phyloP scores from a whole-genome alignment of 106 monocot species.

The Acanthochlamys bracteata region DNA sequence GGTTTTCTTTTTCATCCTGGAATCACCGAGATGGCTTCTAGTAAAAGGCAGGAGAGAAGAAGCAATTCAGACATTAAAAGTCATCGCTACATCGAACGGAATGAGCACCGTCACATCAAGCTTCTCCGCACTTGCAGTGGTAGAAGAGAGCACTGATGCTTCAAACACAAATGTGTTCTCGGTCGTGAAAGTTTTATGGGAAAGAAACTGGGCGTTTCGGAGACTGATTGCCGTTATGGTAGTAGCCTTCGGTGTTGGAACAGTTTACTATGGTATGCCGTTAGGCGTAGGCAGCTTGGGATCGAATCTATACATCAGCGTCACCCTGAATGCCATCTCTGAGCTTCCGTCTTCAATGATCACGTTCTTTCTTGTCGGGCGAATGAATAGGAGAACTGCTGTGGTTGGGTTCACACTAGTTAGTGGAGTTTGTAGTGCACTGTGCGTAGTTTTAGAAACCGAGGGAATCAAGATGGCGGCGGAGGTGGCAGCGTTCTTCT shows the following conservation, averaged over 20 bases:
- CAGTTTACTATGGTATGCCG: constrained; percentile 81
- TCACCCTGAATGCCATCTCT: constrained; percentile 55
- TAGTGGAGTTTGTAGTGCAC: constrained; percentile 30
- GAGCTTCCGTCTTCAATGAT: constrained; percentile 58
- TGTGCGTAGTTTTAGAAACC: constrained; percentile 22
- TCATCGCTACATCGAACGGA: constrained; percentile 24
- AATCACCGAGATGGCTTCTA: constrained; percentile 72
- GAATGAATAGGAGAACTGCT: constrained; percentile 34
- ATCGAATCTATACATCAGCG: constrained; percentile 51
- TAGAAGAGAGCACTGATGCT: constrained; percentile 9
- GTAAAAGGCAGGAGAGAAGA: constrained; percentile 58
- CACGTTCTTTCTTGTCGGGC: constrained; percentile 29
- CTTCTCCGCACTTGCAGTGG: constrained; percentile 33
- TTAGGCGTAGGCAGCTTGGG: constrained; percentile 46
- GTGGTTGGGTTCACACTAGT: constrained; percentile 18
- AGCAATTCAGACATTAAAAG: constrained; percentile 37
- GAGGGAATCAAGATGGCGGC: constrained; percentile 23
- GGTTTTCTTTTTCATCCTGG: constrained; percentile 18
- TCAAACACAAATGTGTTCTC: constrained; percentile 17
- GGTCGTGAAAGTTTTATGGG: constrained; percentile 32
- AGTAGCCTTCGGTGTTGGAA: constrained; percentile 42
- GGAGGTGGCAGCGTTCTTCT: constrained; percentile 59
- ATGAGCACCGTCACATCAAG: constrained; percentile 10
- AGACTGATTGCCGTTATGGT: constrained; percentile 47
- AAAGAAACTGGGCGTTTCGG: constrained; percentile 44